phyloP scores from a whole-genome alignment of 495 filamentous ascomycete genomes.

The Podospora appendiculata region DNA sequence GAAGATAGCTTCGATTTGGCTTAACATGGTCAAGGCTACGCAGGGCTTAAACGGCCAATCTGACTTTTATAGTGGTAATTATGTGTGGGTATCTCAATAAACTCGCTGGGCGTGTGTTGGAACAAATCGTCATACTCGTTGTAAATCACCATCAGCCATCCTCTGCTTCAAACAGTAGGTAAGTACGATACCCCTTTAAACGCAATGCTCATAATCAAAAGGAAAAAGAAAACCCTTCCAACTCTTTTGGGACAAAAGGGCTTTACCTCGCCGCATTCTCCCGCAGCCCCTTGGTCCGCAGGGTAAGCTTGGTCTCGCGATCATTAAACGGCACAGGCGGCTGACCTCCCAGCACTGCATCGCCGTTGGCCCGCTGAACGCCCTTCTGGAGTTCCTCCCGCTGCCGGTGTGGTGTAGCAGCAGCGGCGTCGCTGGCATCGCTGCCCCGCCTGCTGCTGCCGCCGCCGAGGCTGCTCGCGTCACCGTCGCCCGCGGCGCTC shows the following conservation, averaged over 20 bases:
- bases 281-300: conserved; percentile 40
- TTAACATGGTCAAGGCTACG: too few species aligned
- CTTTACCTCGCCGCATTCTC: conserved; percentile 31
- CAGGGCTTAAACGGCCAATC: too few species aligned
- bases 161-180: not conserved
- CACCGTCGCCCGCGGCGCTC: conserved; percentile 21
- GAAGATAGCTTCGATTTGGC: too few species aligned
- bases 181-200: not conserved
- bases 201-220: too few species aligned
- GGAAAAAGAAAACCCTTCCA: too few species aligned
- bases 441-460: conserved; percentile 40
- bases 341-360: not conserved
- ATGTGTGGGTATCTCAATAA: too few species aligned
- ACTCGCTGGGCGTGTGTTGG: too few species aligned
- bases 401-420: conserved; percentile 7
- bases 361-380: not conserved
- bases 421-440: conserved; percentile 30
- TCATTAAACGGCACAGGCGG: conserved; percentile 30
- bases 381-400: conserved; percentile 32
- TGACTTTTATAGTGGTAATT: too few species aligned
- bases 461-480: conserved; percentile 27
- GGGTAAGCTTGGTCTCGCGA: conserved; percentile 25
- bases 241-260: not conserved
- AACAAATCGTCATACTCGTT: too few species aligned
- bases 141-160: too few species aligned